Evolutionary conservation across 768 basidiomycete species (phyloP).

Genomic region (Rossbeevera mucosa): DNA sequence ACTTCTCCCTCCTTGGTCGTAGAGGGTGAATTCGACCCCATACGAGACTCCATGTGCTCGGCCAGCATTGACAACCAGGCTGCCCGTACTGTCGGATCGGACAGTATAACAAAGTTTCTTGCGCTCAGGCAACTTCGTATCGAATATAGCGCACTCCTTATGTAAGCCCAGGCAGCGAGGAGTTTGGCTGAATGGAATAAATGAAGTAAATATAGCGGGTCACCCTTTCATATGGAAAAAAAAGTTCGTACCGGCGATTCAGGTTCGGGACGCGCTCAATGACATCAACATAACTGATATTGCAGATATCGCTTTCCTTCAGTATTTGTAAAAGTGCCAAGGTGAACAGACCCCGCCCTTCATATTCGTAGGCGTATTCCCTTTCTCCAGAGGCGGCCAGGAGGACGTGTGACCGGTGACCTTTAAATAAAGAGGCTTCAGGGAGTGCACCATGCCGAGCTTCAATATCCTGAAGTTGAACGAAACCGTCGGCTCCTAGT

Average conservation of each 20-base stretch:
- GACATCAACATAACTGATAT: constrained; percentile 22
- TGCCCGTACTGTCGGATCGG: not conserved
- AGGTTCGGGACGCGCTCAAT: constrained; percentile 10
- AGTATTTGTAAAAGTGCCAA: constrained; percentile 17
- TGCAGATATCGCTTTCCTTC: not conserved
- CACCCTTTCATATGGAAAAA: not conserved
- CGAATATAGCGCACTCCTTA: constrained; percentile 21
- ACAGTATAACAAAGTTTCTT: constrained; percentile 3
- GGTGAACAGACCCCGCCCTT: constrained; percentile 24
- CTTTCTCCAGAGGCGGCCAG: constrained; percentile 39
- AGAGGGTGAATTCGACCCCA: constrained; percentile 19
- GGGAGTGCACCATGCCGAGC: constrained; percentile 10
- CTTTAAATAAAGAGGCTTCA: constrained; percentile 22
- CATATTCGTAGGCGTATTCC: constrained; percentile 28
- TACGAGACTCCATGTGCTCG: constrained; percentile 21
- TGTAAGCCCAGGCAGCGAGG: constrained; percentile 27
- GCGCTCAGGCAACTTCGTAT: constrained; percentile 11
- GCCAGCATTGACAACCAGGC: constrained; percentile 22
- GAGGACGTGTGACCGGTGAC: constrained; percentile 36
- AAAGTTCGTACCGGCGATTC: constrained; percentile 1
- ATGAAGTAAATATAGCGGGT: not conserved
- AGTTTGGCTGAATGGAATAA: constrained; percentile 16
- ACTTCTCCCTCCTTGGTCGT: not conserved
- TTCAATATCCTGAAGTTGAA: constrained; percentile 24
- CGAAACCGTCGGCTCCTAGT: constrained; percentile 12